A percentile compares a stretch with the other conserved stretches of the same genome.
phyloP scores from a whole-genome alignment of 805 yeast genomes.

The Saccharomycopsis vini region DNA sequence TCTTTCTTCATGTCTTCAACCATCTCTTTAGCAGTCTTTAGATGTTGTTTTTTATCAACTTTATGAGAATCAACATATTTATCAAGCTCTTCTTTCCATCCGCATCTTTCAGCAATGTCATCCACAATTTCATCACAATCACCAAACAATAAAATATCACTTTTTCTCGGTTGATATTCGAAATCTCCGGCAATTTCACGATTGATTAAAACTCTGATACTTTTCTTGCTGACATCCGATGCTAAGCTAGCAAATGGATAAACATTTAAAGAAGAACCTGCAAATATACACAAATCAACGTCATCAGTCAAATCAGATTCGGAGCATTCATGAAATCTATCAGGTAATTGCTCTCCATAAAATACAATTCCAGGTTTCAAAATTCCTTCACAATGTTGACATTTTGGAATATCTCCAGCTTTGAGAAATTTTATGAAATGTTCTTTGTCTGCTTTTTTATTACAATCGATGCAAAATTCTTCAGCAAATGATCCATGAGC shows the following conservation, averaged over 20 bases:
- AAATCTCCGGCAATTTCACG: conserved; percentile 74
- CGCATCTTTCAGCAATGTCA: conserved; percentile 42
- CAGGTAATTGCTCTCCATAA: conserved; percentile 84
- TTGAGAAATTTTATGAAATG: conserved; percentile 21
- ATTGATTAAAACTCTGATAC: conserved; percentile 61
- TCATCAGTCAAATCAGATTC: conserved; percentile 39
- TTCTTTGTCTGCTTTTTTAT: conserved; percentile 28
- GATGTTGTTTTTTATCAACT: conserved; percentile 15
- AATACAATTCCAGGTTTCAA: conserved; percentile 93
- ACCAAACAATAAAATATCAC: conserved; percentile 53
- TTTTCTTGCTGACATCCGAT: conserved; percentile 40
- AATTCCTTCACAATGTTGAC: conserved; percentile 59
- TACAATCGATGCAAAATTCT: conserved; percentile 78
- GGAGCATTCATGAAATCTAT: conserved; percentile 58
- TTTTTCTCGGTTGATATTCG: conserved; percentile 37
- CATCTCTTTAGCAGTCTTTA: conserved; percentile 21
- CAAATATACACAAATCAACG: conserved; percentile 69
- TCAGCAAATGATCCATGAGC: conserved; percentile 93
- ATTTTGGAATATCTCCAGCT: conserved; percentile 39
- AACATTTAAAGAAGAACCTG: conserved; percentile 87
- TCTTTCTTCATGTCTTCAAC: conserved; percentile 24
- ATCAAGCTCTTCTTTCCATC: conserved; percentile 55
- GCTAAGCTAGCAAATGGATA: conserved; percentile 87
- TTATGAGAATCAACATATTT: conserved; percentile 28
- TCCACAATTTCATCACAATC: conserved; percentile 61